These are phyloP conservation scores for Eucommia ulmoides DNA, from an alignment of 257 asterid species.

Conservation along the genomic window DNA sequence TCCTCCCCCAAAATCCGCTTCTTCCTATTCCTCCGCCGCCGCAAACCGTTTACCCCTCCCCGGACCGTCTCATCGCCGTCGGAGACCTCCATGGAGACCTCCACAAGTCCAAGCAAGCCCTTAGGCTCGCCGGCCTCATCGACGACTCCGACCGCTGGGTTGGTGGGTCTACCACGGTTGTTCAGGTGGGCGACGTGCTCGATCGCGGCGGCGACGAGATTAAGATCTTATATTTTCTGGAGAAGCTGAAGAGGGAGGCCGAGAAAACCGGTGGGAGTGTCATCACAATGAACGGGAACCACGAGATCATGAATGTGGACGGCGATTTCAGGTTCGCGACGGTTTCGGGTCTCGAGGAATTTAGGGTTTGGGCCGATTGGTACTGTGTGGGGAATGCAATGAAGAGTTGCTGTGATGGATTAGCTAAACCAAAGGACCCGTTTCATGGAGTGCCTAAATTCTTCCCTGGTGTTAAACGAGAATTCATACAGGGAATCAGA, in stretches of 20 bases:
- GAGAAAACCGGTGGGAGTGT: constrained; percentile 43
- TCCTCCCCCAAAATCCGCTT: constrained; percentile 37
- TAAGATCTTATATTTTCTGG: constrained; percentile 70
- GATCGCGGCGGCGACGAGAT: constrained; percentile 96
- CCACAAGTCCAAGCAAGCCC: constrained; percentile 55
- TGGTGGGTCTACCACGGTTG: constrained; percentile 75
- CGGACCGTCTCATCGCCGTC: constrained; percentile 65
- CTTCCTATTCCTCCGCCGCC: constrained; percentile 9
- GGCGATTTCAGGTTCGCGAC: constrained; percentile 66
- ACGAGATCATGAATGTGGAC: constrained; percentile 79
- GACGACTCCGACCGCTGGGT: constrained; percentile 55
- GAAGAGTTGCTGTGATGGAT: constrained; percentile 46
- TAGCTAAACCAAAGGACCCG: constrained; percentile 27
- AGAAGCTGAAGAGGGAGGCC: constrained; percentile 73
- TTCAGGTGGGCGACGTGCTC: constrained; percentile 80
- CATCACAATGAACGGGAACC: constrained; percentile 87
- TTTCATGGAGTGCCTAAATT: constrained; percentile 40
- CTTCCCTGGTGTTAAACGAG: constrained; percentile 26
- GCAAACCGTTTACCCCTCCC: constrained; percentile 49
- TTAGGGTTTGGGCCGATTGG: constrained; percentile 70
- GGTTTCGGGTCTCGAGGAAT: constrained; percentile 47
- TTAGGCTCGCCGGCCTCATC: constrained; percentile 58
- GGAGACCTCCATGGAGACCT: constrained; percentile 98
- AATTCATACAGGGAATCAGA: constrained; percentile 39
- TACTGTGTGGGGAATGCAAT: constrained; percentile 43